Evolutionary conservation across 768 basidiomycete genomes (phyloP).

Genomic region (Boletellus ananas): DNA sequence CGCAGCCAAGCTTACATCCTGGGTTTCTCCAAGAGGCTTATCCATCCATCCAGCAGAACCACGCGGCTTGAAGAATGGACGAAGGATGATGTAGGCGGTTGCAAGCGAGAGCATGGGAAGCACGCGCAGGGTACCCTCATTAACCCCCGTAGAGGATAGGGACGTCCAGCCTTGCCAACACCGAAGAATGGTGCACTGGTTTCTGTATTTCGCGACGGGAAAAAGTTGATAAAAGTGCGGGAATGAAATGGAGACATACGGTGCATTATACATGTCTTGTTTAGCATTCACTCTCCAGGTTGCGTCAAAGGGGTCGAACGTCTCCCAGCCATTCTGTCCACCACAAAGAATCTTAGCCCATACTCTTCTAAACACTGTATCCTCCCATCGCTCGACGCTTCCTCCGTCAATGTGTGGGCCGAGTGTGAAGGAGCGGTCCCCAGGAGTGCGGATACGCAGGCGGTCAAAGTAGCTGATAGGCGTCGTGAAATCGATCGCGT

Average conservation of each 20-base stretch:
- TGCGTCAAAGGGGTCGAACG: conserved; percentile 50
- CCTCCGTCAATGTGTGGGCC: conserved; percentile 60
- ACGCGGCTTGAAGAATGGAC: conserved; percentile 59
- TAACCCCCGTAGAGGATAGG: conserved; percentile 49
- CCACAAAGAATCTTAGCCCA: conserved; percentile 44
- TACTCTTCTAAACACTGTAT: conserved; percentile 38
- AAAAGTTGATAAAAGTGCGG: background rate
- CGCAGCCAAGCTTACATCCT: conserved; percentile 33
- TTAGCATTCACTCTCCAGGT: conserved; percentile 44
- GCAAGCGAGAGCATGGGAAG: conserved; percentile 53
- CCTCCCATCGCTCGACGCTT: conserved; percentile 55
- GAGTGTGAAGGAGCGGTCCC: conserved; percentile 62
- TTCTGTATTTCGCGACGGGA: conserved; percentile 29
- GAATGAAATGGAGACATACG: conserved; percentile 33
- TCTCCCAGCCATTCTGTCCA: conserved; percentile 38
- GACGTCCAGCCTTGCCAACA: conserved; percentile 61
- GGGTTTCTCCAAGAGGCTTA: conserved; percentile 1
- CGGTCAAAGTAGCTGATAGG: conserved; percentile 79
- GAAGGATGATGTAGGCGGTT: conserved; percentile 58
- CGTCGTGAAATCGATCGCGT: conserved; percentile 44
- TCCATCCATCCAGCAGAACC: background rate
- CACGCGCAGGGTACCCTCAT: conserved; percentile 63
- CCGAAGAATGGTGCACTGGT: conserved; percentile 51
- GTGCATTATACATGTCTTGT: conserved; percentile 59
- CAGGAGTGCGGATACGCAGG: conserved; percentile 67